A percentile compares a stretch with the other conserved stretches of the same genome.
phyloP scores from a whole-genome alignment of 2,329 filamentous ascomycete species.

The Penicillium corylophilum region DNA sequence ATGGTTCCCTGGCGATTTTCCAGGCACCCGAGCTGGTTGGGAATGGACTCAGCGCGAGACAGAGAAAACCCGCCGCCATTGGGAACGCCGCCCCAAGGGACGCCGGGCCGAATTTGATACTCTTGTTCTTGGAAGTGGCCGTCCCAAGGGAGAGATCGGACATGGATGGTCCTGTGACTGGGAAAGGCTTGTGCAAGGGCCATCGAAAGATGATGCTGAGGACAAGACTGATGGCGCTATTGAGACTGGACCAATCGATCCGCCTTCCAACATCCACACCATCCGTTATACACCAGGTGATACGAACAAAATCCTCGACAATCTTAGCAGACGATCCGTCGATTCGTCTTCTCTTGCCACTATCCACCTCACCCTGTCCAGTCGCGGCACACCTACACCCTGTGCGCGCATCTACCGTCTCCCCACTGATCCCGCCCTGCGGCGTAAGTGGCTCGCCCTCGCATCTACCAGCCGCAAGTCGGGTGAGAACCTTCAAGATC shows the following conservation, averaged over 20 bases:
- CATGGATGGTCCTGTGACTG: slow-evolving; percentile 82
- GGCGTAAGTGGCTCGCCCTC: slow-evolving; percentile 69
- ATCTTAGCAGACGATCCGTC: slow-evolving; percentile 15
- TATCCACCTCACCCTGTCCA: slow-evolving; percentile 65
- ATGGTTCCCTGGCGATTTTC: slow-evolving; percentile 85
- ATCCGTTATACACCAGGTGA: slow-evolving; percentile 43
- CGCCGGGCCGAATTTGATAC: slow-evolving; percentile 75
- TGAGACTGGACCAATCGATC: slow-evolving; percentile 13
- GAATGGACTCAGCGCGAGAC: slow-evolving; percentile 72
- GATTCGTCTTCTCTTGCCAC: slow-evolving; percentile 50
- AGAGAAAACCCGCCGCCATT: slow-evolving; percentile 59
- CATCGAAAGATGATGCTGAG: slow-evolving; percentile 2
- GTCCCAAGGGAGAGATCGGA: slow-evolving; percentile 75
- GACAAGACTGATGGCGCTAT: slow-evolving; percentile 1
- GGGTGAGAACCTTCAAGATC: background rate
- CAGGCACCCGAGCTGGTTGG: slow-evolving; percentile 74
- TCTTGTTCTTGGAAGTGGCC: slow-evolving; percentile 69
- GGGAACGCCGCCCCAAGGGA: slow-evolving; percentile 76
- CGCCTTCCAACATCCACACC: slow-evolving; percentile 33
- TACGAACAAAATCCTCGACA: slow-evolving; percentile 27
- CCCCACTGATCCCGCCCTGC: slow-evolving; percentile 60
- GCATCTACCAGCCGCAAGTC: slow-evolving; percentile 32
- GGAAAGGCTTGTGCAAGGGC: slow-evolving; percentile 61
- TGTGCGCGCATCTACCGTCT: slow-evolving; percentile 86
- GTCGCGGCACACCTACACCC: slow-evolving; percentile 67